Percentiles rank a stretch among this genome's conserved stretches.
Conservation (phyloP, 306 rosid genomes). For the Malus sylvestris region DNA sequence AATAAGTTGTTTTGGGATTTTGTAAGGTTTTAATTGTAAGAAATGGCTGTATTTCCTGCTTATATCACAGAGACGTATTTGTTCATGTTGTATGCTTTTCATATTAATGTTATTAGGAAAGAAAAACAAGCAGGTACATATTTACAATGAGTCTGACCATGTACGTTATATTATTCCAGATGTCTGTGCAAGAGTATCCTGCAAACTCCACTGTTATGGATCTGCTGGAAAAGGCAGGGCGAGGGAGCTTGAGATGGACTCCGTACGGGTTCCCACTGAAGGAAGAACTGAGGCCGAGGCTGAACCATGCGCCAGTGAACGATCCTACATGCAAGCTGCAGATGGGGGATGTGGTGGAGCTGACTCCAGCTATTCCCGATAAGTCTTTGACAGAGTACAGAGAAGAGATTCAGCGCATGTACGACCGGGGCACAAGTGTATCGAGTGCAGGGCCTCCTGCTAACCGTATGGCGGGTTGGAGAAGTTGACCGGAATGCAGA, state of each 20-base stretch:
- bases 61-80: background rate
- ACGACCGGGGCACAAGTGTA: constrained; percentile 54
- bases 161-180: constrained; percentile 40
- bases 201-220: constrained; percentile 63
- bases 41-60: background rate
- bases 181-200: constrained; percentile 93
- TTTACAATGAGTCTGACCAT: background rate
- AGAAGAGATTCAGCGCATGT: constrained; percentile 96
- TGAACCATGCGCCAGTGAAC: constrained; percentile 60
- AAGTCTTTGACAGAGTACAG: constrained; percentile 74
- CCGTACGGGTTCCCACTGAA: constrained; percentile 74
- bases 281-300: constrained; percentile 89
- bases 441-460: constrained; percentile 41
- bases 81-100: background rate
- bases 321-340: constrained; percentile 72
- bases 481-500: constrained; percentile 38
- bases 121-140: background rate
- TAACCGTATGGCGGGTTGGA: constrained; percentile 48
- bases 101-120: background rate
- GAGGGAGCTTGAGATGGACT: constrained; percentile 60
- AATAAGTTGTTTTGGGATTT: background rate
- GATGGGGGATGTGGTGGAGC: constrained; percentile 94
- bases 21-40: background rate
- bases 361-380: constrained; percentile 72
- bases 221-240: constrained; percentile 60